These are phyloP conservation scores for Aspergillus aculeatinus DNA, from an alignment of 2,329 filamentous ascomycete species.

Conservation along the genomic window DNA sequence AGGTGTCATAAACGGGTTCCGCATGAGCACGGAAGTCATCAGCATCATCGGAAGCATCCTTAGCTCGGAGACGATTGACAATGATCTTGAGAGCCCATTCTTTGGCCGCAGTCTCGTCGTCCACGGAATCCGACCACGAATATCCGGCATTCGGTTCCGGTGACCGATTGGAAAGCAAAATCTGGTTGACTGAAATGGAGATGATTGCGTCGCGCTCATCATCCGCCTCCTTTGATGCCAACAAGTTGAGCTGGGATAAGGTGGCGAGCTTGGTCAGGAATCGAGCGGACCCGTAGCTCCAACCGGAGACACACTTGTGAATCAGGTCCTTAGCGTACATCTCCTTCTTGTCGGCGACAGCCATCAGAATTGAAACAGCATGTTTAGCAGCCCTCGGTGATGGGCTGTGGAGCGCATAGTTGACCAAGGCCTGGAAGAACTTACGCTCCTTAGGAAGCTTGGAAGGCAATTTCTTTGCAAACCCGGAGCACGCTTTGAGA, in stretches of 20 bases:
- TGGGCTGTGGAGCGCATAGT: constrained; percentile 77
- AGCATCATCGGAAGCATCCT: constrained; percentile 50
- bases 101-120: constrained; percentile 82
- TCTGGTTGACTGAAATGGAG: constrained; percentile 71
- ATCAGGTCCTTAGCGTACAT: constrained; percentile 83
- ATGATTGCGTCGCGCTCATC: constrained; percentile 75
- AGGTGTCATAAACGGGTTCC: constrained; percentile 70
- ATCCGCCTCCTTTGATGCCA: constrained; percentile 70
- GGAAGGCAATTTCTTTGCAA: constrained; percentile 78
- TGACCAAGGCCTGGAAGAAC: constrained; percentile 76
- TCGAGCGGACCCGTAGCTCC: constrained; percentile 68
- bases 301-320: constrained; percentile 70
- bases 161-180: constrained; percentile 69
- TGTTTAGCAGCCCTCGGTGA: constrained; percentile 87
- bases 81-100: constrained; percentile 79
- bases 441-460: constrained; percentile 80
- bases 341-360: constrained; percentile 72
- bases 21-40: constrained; percentile 54
- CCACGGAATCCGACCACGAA: constrained; percentile 69
- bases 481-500: constrained; percentile 89
- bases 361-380: constrained; percentile 84
- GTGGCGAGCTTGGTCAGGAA: constrained; percentile 63
- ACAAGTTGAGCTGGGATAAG: constrained; percentile 67
- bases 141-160: constrained; percentile 54
- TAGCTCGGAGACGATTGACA: constrained; percentile 76